Evolutionary conservation across 2,329 filamentous ascomycete genomes (phyloP), one percentile per base, ranked within the genome.

Genomic region (Reticulascus tulasneorum): DNA sequence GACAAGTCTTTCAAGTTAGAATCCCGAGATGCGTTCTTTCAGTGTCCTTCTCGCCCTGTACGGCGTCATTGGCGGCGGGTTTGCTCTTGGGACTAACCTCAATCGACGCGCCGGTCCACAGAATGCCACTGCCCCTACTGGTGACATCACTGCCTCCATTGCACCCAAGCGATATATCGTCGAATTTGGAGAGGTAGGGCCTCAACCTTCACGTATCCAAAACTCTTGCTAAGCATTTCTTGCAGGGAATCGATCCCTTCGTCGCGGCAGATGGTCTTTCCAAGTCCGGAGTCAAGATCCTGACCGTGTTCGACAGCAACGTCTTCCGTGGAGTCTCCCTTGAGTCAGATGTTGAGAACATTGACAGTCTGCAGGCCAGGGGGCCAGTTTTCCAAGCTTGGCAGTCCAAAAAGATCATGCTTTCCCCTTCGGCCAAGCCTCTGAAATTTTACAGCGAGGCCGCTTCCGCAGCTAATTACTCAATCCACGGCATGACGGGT

Each of bases 401-500:
- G 33, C 18, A 13, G 5, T 35, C 33, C 4, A 35, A 28, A 18
- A n/a, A 12, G 3, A 9, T 35, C 13, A 13, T 18, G 17, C 12
- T 35, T 5, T 18, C 11, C 12, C 19, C 33, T 10, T n/a, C 13
- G 7, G 7, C 23, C 2, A 15, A 6, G 22, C 33, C 33, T 18
- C 16, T 27, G 9, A 34, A 33, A 0, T 34, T 27, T 2, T 41
- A 37, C 5, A 37, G 30, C 17, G 20, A 35, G 19, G 40, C 34
- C n/a, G 41, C 38, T 11, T 37, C 40, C 11, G 34, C 41, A 5
- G 37, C 40, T 18, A 59, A 57, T 29, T 62, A 62, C 29, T 55
- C 54, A 2, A 42, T 57, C 12, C 62, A 64, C 29, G 52, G 53
- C 17, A 60, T 57, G 52, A 66, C 62, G 2, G 61, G 62, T 3